Evolutionary conservation across 306 rosid species (phyloP).

Genomic region (Amphicarpaea edgeworthii): DNA sequence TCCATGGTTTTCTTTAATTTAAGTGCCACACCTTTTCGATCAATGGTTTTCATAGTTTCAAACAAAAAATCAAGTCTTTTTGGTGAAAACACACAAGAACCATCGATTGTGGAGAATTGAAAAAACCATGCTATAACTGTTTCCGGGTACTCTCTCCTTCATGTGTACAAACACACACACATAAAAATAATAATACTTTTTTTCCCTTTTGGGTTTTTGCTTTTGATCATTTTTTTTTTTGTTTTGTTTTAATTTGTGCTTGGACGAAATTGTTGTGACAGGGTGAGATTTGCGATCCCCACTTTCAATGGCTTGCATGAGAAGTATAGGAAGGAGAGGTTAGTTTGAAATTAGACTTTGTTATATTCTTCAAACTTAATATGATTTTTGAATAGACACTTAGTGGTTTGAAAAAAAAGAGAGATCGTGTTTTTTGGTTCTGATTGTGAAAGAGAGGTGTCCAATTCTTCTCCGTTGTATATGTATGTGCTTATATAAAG

Average conservation of each 20-base stretch:
- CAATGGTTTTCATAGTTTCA: slow-evolving; percentile 26
- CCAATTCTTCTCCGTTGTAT: slow-evolving; percentile 21
- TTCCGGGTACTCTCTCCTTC: slow-evolving; percentile 45
- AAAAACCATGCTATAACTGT: slow-evolving; percentile 51
- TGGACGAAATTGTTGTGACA: slow-evolving; percentile 10
- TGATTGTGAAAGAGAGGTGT: slow-evolving; percentile 1
- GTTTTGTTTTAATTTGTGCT: neutral
- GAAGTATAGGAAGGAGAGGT: slow-evolving; percentile 53
- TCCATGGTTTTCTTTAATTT: neutral
- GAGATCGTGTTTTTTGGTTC: slow-evolving; percentile 13
- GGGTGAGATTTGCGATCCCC: slow-evolving; percentile 53
- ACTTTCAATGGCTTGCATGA: slow-evolving; percentile 72
- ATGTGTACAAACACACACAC: neutral
- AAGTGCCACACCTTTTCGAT: slow-evolving; percentile 2
- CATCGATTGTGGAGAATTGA: slow-evolving; percentile 70
- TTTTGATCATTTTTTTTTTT: neutral
- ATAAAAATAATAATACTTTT: neutral
- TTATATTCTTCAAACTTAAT: slow-evolving; percentile 41
- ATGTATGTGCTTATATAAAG: slow-evolving; percentile 30
- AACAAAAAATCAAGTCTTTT: slow-evolving; percentile 33
- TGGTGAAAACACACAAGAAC: slow-evolving; percentile 55
- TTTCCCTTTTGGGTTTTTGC: neutral
- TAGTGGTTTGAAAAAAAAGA: slow-evolving; percentile 25
- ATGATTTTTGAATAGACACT: slow-evolving; percentile 38
- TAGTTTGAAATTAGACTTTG: slow-evolving; percentile 53